Evolutionary conservation across 1,284 basidiomycete genomes (phyloP).

Genomic region (Ceratobasidium theobromae): DNA sequence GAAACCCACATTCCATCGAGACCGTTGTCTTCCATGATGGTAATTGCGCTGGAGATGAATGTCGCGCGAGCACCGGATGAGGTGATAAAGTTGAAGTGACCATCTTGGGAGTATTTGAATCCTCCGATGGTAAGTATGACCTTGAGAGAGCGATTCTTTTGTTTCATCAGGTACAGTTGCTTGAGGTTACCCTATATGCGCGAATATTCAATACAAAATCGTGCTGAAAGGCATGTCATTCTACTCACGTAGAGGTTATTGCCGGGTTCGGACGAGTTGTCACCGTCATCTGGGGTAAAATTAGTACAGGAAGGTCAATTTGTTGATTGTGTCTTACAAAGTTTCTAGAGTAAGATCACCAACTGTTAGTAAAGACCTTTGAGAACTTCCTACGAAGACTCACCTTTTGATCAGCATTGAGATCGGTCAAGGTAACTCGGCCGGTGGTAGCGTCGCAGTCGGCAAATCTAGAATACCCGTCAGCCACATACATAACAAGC

Average conservation of each 20-base stretch:
- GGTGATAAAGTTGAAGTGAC: slow-evolving; percentile 66
- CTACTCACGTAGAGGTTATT: slow-evolving; percentile 49
- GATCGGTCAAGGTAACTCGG: slow-evolving; percentile 69
- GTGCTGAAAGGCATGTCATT: background rate
- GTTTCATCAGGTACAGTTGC: slow-evolving; percentile 75
- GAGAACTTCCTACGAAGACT: background rate
- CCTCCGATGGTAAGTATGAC: slow-evolving; percentile 78
- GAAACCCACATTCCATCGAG: slow-evolving; percentile 69
- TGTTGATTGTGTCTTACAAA: slow-evolving; percentile 61
- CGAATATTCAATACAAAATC: slow-evolving; percentile 38
- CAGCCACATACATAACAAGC: slow-evolving; percentile 13
- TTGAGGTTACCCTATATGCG: slow-evolving; percentile 88
- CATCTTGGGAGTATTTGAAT: slow-evolving; percentile 67
- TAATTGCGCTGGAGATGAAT: slow-evolving; percentile 73
- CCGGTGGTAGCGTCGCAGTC: slow-evolving; percentile 72
- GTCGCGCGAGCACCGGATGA: slow-evolving; percentile 56
- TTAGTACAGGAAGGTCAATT: slow-evolving; percentile 40
- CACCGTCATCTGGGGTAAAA: slow-evolving; percentile 46
- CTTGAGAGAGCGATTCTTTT: slow-evolving; percentile 72
- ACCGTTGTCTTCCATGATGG: slow-evolving; percentile 81
- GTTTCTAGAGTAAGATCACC: slow-evolving; percentile 56
- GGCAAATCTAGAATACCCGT: slow-evolving; percentile 69
- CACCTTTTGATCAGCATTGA: slow-evolving; percentile 73
- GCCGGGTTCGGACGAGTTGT: slow-evolving; percentile 52
- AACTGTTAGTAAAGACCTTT: slow-evolving; percentile 12